Percentiles rank a stretch among this genome's conserved stretches.
Evolutionary conservation across 129 eudicot genomes (phyloP).

Genomic region (Smallanthus sonchifolius): DNA sequence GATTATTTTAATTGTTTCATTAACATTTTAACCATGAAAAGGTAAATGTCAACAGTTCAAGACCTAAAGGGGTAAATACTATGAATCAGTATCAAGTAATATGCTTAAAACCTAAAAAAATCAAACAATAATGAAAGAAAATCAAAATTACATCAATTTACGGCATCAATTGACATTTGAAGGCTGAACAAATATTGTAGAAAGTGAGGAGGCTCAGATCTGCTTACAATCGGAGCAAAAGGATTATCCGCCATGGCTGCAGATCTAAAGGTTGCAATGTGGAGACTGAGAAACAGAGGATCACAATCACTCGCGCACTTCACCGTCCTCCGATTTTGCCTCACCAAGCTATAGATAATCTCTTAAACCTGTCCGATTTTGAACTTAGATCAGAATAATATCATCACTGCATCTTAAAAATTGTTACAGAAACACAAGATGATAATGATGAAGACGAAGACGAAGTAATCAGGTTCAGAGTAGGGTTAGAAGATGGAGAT

Average conservation of each 20-base stretch:
- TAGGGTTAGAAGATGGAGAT: too few species aligned
- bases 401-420: conserved; percentile 31
- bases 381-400: conserved; percentile 3
- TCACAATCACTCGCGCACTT: background rate
- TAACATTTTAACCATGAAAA: too few species aligned
- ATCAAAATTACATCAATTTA: too few species aligned
- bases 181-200: background rate
- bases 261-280: conserved; percentile 31
- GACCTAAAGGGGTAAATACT: too few species aligned
- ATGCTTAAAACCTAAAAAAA: too few species aligned
- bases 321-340: conserved; percentile 29
- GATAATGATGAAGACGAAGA: background rate
- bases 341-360: conserved; percentile 41
- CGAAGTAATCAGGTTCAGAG: too few species aligned
- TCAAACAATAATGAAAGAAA: too few species aligned
- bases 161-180: too few species aligned
- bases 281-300: background rate
- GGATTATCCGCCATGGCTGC: conserved; percentile 42
- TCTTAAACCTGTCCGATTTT: conserved; percentile 3
- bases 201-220: conserved; percentile 41
- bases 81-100: too few species aligned
- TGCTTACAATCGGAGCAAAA: conserved; percentile 16
- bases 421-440: background rate
- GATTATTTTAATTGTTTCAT: too few species aligned
- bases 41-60: too few species aligned